Conservation (phyloP, 148 eudicot genomes). For the Spergularia bocconei region DNA sequence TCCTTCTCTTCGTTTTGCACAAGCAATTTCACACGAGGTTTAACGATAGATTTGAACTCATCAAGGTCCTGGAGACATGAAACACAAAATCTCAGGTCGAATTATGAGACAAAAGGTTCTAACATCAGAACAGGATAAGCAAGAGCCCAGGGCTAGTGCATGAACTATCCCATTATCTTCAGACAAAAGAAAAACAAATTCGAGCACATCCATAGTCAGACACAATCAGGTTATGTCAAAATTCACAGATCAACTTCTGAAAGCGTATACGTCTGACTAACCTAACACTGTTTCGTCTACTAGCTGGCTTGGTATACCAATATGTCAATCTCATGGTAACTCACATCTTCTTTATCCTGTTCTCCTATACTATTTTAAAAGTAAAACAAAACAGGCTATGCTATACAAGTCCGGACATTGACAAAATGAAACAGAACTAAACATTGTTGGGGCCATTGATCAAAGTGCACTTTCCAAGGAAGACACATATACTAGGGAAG, state of each 20-base stretch:
- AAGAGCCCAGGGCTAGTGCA: background rate
- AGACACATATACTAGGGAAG: background rate
- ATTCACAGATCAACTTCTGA: background rate
- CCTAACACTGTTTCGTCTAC: no score
- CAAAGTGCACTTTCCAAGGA: background rate
- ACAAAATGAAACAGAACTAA: background rate
- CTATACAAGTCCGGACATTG: no score
- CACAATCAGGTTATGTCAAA: background rate
- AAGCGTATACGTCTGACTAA: background rate
- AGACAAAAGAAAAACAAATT: background rate
- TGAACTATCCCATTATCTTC: slow-evolving; percentile 2
- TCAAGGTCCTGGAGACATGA: slow-evolving; percentile 70
- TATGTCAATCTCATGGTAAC: background rate
- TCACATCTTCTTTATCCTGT: background rate
- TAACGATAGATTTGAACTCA: slow-evolving; percentile 88
- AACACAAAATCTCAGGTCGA: slow-evolving; percentile 3
- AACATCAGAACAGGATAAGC: background rate
- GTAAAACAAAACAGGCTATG: no score
- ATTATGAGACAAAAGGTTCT: background rate
- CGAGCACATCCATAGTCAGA: background rate
- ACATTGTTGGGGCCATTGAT: background rate
- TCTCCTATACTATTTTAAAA: background rate
- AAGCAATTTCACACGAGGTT: slow-evolving; percentile 82
- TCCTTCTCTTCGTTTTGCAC: slow-evolving; percentile 92
- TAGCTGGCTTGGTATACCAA: background rate